Evolutionary conservation across 495 filamentous ascomycete genomes (phyloP), one percentile per base, ranked within the genome.

Genomic region (Penicillium lividum): DNA sequence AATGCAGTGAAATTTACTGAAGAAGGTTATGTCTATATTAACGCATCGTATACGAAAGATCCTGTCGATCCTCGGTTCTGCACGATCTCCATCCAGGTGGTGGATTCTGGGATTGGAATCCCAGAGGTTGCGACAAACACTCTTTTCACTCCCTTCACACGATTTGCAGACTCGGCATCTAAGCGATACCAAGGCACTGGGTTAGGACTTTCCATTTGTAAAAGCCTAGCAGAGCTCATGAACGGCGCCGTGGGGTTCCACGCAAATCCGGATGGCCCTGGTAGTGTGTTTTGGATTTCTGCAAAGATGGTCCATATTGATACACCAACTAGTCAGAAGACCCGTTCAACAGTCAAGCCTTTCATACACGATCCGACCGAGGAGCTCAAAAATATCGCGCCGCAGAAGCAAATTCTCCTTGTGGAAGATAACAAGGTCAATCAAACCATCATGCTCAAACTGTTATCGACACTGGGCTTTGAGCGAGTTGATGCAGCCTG

Each of bases 1-100:
- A 97, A 97, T 65, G 89, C 87, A 54, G 90, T 93, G 71, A 95
- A 96, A 61, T 95, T 96, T 62, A 95, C 92, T 0, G 85, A 85
- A 29, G 75, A 83, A 27, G 92, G 92, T 1, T 81, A 79, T 53
- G 84, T 96, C 10, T 82, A 79, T 16, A 66, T 84, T 4, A 68
- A 73, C 5, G 72, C 82, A 6, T 61, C 76, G 2, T 91, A 89
- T 63, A 73, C 81, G 1, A 27, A 72, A n/a, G 62, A 73, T 18
- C 65, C 77, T 25, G 71, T 80, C 33, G 74, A 78, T 28, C 57
- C 68, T 0, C 61, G 65, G 7, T 61, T 59, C 13, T 86, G 72
- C 59, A 67, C 61, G 1, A 68, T 87, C 13, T 66, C 79, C 18
- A 84, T 82, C 5, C 64, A 77, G 48, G 84, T 97, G 4, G 78